phyloP scores from a whole-genome alignment of 768 basidiomycete species.

The Tricholoma flavovirens region DNA sequence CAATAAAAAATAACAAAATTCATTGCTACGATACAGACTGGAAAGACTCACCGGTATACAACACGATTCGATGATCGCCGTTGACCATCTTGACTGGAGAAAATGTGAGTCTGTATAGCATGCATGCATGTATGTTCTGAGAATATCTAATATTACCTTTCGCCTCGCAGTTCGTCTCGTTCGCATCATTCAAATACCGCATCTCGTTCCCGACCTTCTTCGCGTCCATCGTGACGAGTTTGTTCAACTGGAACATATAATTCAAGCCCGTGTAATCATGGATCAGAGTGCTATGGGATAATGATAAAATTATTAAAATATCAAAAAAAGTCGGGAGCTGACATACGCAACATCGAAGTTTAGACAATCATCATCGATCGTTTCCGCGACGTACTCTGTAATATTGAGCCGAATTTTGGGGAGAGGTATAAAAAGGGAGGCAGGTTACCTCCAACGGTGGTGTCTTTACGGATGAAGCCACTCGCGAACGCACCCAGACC shows the following conservation, averaged over 20 bases:
- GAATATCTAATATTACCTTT: no score
- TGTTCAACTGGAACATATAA: slow-evolving; percentile 9
- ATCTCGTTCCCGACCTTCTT: slow-evolving; percentile 20
- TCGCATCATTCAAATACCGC: slow-evolving; percentile 19
- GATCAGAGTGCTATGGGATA: slow-evolving; percentile 4
- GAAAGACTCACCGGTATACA: slow-evolving; percentile 14
- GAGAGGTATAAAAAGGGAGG: not conserved
- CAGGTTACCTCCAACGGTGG: slow-evolving; percentile 21
- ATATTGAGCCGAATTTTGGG: not conserved
- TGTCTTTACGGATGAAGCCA: slow-evolving; percentile 5
- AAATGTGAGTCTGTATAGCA: no score
- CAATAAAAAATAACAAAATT: no score
- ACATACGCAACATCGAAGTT: slow-evolving; percentile 1
- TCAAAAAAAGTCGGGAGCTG: not conserved
- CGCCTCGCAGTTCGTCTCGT: slow-evolving; percentile 14
- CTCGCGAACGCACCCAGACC: slow-evolving; percentile 46
- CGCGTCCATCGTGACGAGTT: slow-evolving; percentile 8
- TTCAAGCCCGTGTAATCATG: slow-evolving; percentile 8
- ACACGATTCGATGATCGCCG: slow-evolving; percentile 17
- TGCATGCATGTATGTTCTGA: no score
- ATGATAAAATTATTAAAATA: no score
- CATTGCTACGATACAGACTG: not conserved
- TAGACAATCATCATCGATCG: not conserved
- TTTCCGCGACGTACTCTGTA: slow-evolving; percentile 39
- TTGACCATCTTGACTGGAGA: slow-evolving; percentile 12